Percentiles rank a stretch among this genome's conserved stretches.
phyloP scores from a whole-genome alignment of 768 basidiomycete species.

The Royoungia palumana region DNA sequence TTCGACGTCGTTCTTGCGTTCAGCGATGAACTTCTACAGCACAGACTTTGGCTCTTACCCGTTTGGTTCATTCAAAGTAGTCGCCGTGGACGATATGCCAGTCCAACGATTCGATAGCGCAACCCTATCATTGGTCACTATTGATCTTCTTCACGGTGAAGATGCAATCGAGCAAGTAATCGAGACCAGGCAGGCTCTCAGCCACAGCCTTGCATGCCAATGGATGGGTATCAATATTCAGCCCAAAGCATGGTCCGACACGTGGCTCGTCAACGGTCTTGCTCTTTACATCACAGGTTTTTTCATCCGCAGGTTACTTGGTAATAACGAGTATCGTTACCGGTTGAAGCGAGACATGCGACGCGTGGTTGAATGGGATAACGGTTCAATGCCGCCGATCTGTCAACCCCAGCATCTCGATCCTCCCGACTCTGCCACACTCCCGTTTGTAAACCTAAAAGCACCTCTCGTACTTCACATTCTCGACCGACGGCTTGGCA shows the following conservation, averaged over 20 bases:
- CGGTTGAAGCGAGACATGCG: slow-evolving; percentile 95
- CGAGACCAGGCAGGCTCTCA: slow-evolving; percentile 81
- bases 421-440: slow-evolving; percentile 73
- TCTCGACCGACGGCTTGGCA: slow-evolving; percentile 88
- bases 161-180: slow-evolving; percentile 91
- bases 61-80: slow-evolving; percentile 89
- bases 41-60: slow-evolving; percentile 95
- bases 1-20: slow-evolving; percentile 74
- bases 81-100: slow-evolving; percentile 89
- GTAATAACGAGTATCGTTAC: slow-evolving; percentile 97
- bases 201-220: slow-evolving; percentile 89
- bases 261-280: slow-evolving; percentile 95
- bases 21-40: slow-evolving; percentile 89
- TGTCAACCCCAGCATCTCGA: slow-evolving; percentile 85
- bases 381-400: slow-evolving; percentile 86
- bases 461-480: slow-evolving; percentile 95
- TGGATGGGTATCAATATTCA: slow-evolving; percentile 98
- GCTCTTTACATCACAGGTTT: slow-evolving; percentile 87
- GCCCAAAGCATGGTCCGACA: slow-evolving; percentile 88
- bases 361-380: slow-evolving; percentile 83
- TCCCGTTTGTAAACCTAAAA: slow-evolving; percentile 93
- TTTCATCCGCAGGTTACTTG: slow-evolving; percentile 82
- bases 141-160: slow-evolving; percentile 82
- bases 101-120: slow-evolving; percentile 81
- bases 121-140: slow-evolving; percentile 72